Conservation (phyloP, 768 basidiomycete genomes). For the Macrolepiota fuliginosa region DNA sequence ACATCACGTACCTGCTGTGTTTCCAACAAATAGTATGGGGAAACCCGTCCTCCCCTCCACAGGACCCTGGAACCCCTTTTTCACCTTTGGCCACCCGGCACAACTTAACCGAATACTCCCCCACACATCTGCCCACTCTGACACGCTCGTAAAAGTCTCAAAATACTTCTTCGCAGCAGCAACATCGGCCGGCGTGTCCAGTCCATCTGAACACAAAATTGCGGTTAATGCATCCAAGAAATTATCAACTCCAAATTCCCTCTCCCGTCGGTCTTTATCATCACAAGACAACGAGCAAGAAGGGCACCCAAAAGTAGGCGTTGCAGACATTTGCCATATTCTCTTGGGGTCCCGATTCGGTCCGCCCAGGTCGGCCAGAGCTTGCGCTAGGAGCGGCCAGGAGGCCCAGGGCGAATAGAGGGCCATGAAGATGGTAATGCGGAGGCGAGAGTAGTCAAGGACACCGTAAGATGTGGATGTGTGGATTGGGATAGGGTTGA, state of each 20-base stretch:
- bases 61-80: conserved; percentile 25
- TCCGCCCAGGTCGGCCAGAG: conserved; percentile 30
- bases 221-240: conserved; percentile 20
- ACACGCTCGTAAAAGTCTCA: conserved; percentile 19
- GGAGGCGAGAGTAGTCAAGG: conserved; percentile 32
- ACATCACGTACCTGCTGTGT: conserved; percentile 33
- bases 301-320: conserved; percentile 27
- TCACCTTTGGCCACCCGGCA: no score
- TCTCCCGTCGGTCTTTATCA: conserved; percentile 19
- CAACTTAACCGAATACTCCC: conserved; percentile 19
- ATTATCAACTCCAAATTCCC: conserved; percentile 2
- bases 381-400: conserved; percentile 33
- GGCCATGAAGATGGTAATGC: conserved; percentile 26
- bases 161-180: conserved; percentile 28
- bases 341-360: conserved; percentile 24
- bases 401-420: conserved; percentile 33
- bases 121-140: conserved; percentile 32
- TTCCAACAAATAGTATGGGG: conserved; percentile 38
- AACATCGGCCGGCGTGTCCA: conserved; percentile 24
- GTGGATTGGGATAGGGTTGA: conserved; percentile 31
- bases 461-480: conserved; percentile 30
- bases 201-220: conserved; percentile 35
- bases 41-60: conserved; percentile 35
- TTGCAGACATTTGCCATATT: conserved; percentile 20
- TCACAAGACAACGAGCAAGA: not conserved